Evolutionary conservation across 768 basidiomycete species (phyloP), one percentile per base, ranked within the genome.

Genomic region (Favolaschia claudopus): DNA sequence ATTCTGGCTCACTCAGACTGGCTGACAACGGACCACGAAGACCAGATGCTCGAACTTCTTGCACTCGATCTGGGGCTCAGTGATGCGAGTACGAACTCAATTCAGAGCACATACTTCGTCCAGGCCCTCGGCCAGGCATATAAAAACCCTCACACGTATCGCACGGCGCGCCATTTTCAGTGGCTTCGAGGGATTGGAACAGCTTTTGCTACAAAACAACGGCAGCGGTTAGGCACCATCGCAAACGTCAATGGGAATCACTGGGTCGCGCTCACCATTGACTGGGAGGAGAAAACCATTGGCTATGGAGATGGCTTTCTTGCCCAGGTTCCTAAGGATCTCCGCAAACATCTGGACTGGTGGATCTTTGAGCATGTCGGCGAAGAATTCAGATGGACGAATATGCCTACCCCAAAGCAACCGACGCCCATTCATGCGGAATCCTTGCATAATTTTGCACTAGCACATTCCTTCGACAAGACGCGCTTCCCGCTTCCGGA

Each of bases 21-120:
- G 49, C 31, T 51, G 22, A 28, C 9, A 25, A 37, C 49, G 28
- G 22, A 32, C 33, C 49, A 51, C 14, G 36, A 37, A 36, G 32
- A 51, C 27, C 49, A 51, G 49, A 7, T 48, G 28, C 46, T 48
- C 25, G 46, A 48, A 31, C 25, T 51, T 37, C 36, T 51, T 6
- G 32, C 32, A 22, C 12, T 8, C 9, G 49, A 51, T 24, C 36
- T 51, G 17, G 19, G 27, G 17, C 7, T 36, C 6, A 27, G 49
- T 4, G 10, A 20, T 10, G 27, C 8, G 20, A 38, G 36, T 25
- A 31, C 22, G 13, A 38, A 15, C 19, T 7, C 8, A 9, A 28
- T 51, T 15, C 15, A 34, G 19, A 28, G 22, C 19, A 51, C 32
- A 7, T 51, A 20, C 34, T 51, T 51, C 31, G 22, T 27, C 12